These are phyloP conservation scores for Actinidia arguta DNA, from an alignment of 179 eudicot species.

Conservation along the genomic window DNA sequence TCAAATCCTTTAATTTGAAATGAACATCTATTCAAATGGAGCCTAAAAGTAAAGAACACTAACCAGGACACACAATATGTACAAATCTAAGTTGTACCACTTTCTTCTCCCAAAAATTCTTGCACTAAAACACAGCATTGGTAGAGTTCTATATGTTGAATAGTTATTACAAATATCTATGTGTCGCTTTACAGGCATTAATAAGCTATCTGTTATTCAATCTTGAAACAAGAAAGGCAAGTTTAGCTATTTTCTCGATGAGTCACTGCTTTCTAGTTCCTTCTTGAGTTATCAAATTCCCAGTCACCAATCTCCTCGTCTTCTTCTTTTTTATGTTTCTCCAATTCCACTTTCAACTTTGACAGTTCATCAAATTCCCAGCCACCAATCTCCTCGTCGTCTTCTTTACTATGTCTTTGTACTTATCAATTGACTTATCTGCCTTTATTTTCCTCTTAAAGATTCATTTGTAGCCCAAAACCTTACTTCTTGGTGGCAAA, in stretches of 20 bases:
- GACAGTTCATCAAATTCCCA: no score
- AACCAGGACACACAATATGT: neutral
- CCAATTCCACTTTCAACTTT: slow-evolving; percentile 36
- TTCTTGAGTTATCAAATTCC: slow-evolving; percentile 53
- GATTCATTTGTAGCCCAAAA: no score
- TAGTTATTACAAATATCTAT: neutral
- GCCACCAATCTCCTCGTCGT: no score
- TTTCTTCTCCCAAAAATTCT: neutral
- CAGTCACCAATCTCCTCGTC: slow-evolving; percentile 47
- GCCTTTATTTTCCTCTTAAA: no score
- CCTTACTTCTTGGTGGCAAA: no score
- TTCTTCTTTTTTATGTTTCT: slow-evolving; percentile 33
- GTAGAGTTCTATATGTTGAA: neutral
- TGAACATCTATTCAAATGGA: no score
- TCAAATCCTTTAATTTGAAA: no score
- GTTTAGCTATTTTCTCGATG: neutral
- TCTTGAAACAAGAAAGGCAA: neutral
- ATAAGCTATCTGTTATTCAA: neutral
- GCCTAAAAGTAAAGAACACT: neutral
- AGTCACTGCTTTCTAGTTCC: slow-evolving; percentile 24
- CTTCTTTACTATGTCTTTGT: no score
- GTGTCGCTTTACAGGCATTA: neutral
- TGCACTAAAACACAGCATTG: neutral
- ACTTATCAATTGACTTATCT: no score
- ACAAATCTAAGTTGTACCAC: slow-evolving; percentile 7